Conservation (phyloP, 2,329 filamentous ascomycete species). For the Cadophora luteo-olivacea region DNA sequence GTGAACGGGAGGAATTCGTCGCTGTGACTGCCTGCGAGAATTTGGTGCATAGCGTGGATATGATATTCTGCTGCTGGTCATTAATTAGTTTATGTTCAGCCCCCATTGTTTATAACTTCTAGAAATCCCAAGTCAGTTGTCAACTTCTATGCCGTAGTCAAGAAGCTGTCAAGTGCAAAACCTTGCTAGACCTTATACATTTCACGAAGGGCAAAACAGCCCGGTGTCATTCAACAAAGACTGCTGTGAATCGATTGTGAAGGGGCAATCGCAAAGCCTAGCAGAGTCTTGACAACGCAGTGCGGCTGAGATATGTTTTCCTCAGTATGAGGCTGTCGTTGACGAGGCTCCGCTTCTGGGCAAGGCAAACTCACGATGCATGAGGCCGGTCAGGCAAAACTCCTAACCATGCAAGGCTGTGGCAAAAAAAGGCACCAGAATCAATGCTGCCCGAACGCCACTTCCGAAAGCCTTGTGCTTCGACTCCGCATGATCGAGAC, state of each 20-base stretch:
- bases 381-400: neutral
- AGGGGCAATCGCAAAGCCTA: neutral
- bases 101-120: too few relatives aligned
- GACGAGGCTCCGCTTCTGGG: slow-evolving; percentile 5
- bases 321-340: slow-evolving; percentile 2
- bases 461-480: neutral
- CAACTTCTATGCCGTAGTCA: too few relatives aligned
- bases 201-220: neutral
- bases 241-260: neutral
- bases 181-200: neutral
- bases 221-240: neutral
- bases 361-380: slow-evolving; percentile 13
- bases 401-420: slow-evolving; percentile 4
- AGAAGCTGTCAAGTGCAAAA: too few relatives aligned
- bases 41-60: slow-evolving; percentile 17
- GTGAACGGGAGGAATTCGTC: neutral
- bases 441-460: neutral
- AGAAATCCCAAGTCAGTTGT: too few relatives aligned
- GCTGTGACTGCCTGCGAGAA: neutral
- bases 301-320: slow-evolving; percentile 10
- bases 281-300: neutral
- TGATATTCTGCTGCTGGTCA: neutral
- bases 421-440: neutral
- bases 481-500: neutral
- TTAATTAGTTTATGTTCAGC: neutral